phyloP scores from a whole-genome alignment of 495 filamentous ascomycete species.

The Aspergillus bertholletiae region DNA sequence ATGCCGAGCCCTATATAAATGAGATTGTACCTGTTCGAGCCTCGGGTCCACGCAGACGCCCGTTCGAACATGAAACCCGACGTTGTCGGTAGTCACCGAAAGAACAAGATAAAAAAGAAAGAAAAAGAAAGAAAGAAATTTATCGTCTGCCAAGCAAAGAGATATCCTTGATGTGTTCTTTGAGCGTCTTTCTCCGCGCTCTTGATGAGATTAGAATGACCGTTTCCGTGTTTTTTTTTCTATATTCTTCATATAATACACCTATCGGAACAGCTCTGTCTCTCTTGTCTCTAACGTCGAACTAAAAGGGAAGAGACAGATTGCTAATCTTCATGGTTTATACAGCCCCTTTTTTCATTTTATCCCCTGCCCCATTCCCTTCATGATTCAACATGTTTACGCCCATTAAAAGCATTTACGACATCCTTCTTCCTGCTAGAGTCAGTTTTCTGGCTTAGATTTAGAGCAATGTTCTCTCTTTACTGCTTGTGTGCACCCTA shows the following conservation, averaged over 20 bases:
- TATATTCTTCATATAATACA: background rate
- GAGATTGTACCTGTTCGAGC: conserved; percentile 42
- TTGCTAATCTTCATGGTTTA: background rate
- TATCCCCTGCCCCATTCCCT: too few relatives aligned
- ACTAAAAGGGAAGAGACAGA: background rate
- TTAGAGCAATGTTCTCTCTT: too few relatives aligned
- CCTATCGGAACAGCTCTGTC: background rate
- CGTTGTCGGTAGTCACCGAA: conserved; percentile 22
- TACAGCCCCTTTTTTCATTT: too few relatives aligned
- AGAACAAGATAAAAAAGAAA: background rate
- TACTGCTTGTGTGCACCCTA: too few relatives aligned
- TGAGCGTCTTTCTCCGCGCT: background rate
- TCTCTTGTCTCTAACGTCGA: background rate
- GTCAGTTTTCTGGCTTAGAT: too few relatives aligned
- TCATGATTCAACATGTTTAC: too few relatives aligned
- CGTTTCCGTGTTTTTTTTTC: background rate
- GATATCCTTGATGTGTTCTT: background rate
- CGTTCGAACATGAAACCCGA: conserved; percentile 26
- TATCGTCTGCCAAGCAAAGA: background rate
- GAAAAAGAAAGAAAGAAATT: background rate
- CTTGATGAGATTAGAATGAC: background rate
- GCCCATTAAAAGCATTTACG: too few relatives aligned
- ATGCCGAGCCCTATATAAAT: conserved; percentile 48
- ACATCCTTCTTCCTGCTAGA: too few relatives aligned
- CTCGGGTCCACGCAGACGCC: conserved; percentile 28